Percentiles rank a stretch among this genome's conserved stretches.
Evolutionary conservation across 306 rosid species (phyloP).

Genomic region (Rosa multiflora): DNA sequence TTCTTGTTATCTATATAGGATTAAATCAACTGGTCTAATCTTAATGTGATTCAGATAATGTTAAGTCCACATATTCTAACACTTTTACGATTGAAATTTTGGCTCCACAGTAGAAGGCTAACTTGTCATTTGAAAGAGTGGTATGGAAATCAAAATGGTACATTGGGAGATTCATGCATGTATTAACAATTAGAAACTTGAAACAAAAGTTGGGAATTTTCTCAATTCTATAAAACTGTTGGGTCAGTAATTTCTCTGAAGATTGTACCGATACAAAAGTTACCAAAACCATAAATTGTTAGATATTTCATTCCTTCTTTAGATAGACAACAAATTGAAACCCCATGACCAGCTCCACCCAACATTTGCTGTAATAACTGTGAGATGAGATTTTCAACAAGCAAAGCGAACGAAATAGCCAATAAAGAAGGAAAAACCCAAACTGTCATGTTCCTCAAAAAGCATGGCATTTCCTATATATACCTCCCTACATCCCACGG

Average conservation of each 20-base stretch:
- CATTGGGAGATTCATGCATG: not conserved
- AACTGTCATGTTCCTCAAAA: not conserved
- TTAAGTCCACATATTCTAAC: too few relatives aligned
- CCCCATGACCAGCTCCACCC: not conserved
- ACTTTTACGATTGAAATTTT: too few relatives aligned
- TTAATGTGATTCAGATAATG: too few relatives aligned
- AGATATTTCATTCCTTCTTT: not conserved
- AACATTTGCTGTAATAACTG: not conserved
- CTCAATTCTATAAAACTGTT: not conserved
- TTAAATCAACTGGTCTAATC: too few relatives aligned
- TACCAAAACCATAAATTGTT: not conserved
- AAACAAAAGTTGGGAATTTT: not conserved
- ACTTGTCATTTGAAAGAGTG: too few relatives aligned
- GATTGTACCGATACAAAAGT: not conserved
- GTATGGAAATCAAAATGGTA: too few relatives aligned
- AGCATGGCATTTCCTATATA: not conserved
- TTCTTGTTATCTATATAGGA: too few relatives aligned
- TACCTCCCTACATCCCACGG: not conserved
- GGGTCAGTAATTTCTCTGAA: not conserved
- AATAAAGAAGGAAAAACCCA: not conserved
- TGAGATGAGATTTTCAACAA: not conserved
- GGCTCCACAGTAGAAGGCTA: too few relatives aligned
- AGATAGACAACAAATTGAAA: not conserved
- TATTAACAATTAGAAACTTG: not conserved
- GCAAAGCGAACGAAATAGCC: not conserved